Base-by-base conservation (phyloP, 139 green algal species). In the Desmodesmus armatus region DNA sequence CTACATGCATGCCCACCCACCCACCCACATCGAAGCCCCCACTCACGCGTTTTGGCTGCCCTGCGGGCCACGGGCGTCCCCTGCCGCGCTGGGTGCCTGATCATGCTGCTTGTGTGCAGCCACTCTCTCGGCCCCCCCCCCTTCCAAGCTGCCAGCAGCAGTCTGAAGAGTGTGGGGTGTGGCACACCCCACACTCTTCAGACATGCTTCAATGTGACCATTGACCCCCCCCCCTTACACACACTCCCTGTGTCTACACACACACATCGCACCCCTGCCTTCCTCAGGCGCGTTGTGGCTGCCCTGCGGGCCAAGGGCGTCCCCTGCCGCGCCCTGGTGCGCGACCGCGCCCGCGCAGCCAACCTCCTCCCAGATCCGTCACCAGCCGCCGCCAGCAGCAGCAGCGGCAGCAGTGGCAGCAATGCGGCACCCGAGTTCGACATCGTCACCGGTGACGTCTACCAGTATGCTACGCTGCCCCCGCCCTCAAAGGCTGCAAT, bases 301-400 rank as follows among this genome's bases (percentile, higher is more conserved):
- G 80, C 67, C 5, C 69, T 86, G 9, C 35, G 51, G 5, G 70
- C 49, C 23, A 80, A 63, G 53, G 90, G 90, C 37, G 80, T 94
- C 17, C 25, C 86, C 1, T 90, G 94, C 33, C 66, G 85, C 5
- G 94, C 92, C 5, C 88, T 97, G 23, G 93, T 92, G 17, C 77
- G 92, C 1, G 89, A 96, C 82, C 77, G 67, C 25, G 39, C 83
- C 19, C 92, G 69, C 35, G 82, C 88, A 27, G 84, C 84, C 9
- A 66, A 82, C 41, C 31, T 85, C 47, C 81, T 94, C 63, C 87
- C 89, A 11, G 9, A 5, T 29, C 47, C 25, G 81, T 49, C 60
- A 73, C 77, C 31, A 69, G 53, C 9, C 3, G 31, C 31, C 29
- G 66, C 29, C 33, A 53, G 27, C 44, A 49, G 47, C 29, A 5